phyloP scores from a whole-genome alignment of 192 early-diverging fungal genomes.

The Geosiphon pyriformis region DNA sequence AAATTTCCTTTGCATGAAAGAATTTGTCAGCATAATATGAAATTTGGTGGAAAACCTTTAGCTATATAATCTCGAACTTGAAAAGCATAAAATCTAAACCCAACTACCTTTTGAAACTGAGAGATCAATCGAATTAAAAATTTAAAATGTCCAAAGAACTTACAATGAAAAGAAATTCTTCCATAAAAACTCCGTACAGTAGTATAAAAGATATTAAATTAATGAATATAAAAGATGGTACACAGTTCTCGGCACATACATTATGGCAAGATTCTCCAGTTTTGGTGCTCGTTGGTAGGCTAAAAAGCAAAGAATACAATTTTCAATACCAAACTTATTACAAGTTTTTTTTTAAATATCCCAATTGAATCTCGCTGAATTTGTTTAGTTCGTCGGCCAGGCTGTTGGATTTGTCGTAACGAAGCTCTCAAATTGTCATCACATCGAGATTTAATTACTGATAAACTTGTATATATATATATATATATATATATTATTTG shows the following conservation, averaged over 20 bases:
- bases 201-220: conserved; percentile 2
- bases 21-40: too few species aligned
- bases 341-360: background rate
- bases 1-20: too few species aligned
- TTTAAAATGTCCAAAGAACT: too few species aligned
- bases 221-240: background rate
- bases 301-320: background rate
- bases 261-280: conserved; percentile 4
- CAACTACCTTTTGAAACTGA: too few species aligned
- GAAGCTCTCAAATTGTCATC: conserved; percentile 34
- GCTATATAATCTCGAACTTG: too few species aligned
- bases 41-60: too few species aligned
- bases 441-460: conserved; percentile 28
- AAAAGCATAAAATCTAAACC: too few species aligned
- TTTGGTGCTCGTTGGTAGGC: conserved; percentile 7
- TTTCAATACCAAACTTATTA: background rate
- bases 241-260: background rate
- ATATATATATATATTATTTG: too few species aligned
- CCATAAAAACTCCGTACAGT: background rate
- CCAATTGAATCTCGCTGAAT: background rate
- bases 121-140: too few species aligned
- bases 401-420: conserved; percentile 47
- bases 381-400: conserved; percentile 37
- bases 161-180: too few species aligned
- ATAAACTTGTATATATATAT: conserved; percentile 25